Base-by-base conservation (phyloP, 768 basidiomycete genomes). In the Pulveroboletus ravenelii region DNA sequence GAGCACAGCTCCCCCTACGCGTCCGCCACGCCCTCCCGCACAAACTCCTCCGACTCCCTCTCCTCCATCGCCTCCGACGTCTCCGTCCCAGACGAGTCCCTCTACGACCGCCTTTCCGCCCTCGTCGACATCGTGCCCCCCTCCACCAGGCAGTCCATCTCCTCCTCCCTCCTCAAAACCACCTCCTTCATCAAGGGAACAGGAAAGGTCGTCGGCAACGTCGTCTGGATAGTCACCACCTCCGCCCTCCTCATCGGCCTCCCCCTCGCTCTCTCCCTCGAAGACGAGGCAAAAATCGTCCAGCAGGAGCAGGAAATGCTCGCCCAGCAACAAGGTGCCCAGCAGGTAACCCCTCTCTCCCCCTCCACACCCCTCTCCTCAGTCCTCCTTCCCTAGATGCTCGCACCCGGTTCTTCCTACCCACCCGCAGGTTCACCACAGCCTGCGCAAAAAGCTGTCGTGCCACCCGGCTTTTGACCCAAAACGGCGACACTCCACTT, bases 41-140 rank as follows among this genome's bases (percentile, higher is more conserved):
- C 84, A 0, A 80, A 77, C 47, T 73, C 78, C 41, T 78, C 85
- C 14, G 78, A 77, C 53, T 90, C 87, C n/a, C 78, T 93, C 58
- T 85, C 87, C 18, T 90, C 90, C 51, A 71, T 90, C 51, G 80
- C 81, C 31, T 92, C 90, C 4, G 84, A 89, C 45, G 63, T 73
- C 40, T 80, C 80, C 52, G 74, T 78, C 47, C 77, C 71, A 55
- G 84, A 93, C 60, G 95, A 99, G 73, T 81, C 93, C 38, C 54
- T 96, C 60, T 75, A 84, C 56, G 93, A 97, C 74, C 89, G 95
- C 51, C 58, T 99, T 63, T 77, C 78, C 51, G 95, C 95, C 23
- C 86, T 99, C 68, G 87, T 88, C 60, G 95, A 99, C 77, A 98
- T 99, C 64, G 83, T 99, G 5, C 87, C 94, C 7, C 96, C 96